phyloP scores from a whole-genome alignment of 495 filamentous ascomycete species.

The Aspergillus wentii region DNA sequence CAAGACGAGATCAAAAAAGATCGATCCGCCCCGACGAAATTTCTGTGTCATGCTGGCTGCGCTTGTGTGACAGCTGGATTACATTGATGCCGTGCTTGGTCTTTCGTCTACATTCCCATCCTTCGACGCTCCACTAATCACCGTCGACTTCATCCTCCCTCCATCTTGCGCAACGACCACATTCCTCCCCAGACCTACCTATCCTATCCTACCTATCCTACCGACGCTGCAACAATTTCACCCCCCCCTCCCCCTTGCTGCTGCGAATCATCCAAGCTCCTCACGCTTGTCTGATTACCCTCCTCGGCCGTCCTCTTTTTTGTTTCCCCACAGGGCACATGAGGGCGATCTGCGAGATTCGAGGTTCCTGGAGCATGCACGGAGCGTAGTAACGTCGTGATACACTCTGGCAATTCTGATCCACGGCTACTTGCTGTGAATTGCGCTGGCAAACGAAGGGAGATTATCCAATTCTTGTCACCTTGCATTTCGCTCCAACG shows the following conservation, averaged over 20 bases:
- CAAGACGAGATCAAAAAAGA: conserved; percentile 10
- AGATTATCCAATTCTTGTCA: conserved; percentile 29
- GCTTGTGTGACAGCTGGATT: conserved; percentile 41
- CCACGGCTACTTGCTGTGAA: conserved; percentile 23
- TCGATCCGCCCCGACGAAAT: conserved; percentile 13
- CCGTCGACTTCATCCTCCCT: conserved; percentile 22
- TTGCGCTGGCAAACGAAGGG: conserved; percentile 32
- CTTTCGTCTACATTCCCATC: conserved; percentile 38
- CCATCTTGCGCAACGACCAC: conserved; percentile 28
- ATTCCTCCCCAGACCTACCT: conserved; percentile 36
- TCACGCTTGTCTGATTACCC: conserved; percentile 19
- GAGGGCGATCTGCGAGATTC: conserved; percentile 40
- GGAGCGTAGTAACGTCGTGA: conserved; percentile 41
- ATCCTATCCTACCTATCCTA: neutral
- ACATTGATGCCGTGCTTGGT: conserved; percentile 40
- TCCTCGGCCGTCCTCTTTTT: conserved; percentile 23
- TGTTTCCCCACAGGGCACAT: conserved; percentile 35
- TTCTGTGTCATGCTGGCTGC: conserved; percentile 37
- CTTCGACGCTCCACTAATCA: conserved; percentile 34
- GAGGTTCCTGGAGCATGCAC: conserved; percentile 48
- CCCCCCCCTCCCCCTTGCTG: conserved; percentile 36
- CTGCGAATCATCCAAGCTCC: conserved; percentile 30
- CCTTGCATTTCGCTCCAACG: conserved; percentile 32
- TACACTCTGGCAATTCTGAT: conserved; percentile 26
- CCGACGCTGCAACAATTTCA: conserved; percentile 16